Percentiles rank a stretch among this genome's conserved stretches.
phyloP scores from a whole-genome alignment of 2,329 filamentous ascomycete genomes.

The Teratosphaeria nubilosa region DNA sequence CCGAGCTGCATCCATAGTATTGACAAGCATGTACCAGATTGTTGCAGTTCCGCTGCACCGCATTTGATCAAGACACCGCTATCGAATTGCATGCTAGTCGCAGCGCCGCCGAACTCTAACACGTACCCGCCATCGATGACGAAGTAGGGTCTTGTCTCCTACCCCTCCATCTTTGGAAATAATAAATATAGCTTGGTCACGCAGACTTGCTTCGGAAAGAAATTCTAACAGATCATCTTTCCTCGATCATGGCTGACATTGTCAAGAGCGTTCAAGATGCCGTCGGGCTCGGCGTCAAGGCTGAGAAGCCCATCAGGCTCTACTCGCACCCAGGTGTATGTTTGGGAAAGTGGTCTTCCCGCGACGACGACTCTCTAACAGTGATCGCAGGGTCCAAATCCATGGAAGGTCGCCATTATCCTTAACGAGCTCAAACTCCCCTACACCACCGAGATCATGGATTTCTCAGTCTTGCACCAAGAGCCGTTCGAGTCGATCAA shows the following conservation, averaged over 20 bases:
- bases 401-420: slow-evolving; percentile 37
- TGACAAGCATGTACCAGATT: too few relatives aligned
- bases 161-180: neutral
- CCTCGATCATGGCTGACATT: neutral
- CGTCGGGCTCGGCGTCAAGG: slow-evolving; percentile 1
- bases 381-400: slow-evolving; percentile 27
- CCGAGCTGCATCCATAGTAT: neutral
- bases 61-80: neutral
- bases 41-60: too few relatives aligned
- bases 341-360: neutral
- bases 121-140: neutral
- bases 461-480: slow-evolving; percentile 32
- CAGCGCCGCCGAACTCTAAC: neutral
- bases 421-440: slow-evolving; percentile 35
- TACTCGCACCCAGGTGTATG: slow-evolving; percentile 17
- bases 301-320: slow-evolving; percentile 19
- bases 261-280: neutral
- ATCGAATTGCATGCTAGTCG: neutral
- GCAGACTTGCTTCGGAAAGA: neutral
- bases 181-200: neutral
- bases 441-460: slow-evolving; percentile 28
- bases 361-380: neutral
- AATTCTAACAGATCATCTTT: neutral
- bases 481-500: slow-evolving; percentile 31
- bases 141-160: neutral